These are phyloP conservation scores for Apiosordaria backusii DNA, from an alignment of 495 filamentous ascomycete species.

Conservation along the genomic window DNA sequence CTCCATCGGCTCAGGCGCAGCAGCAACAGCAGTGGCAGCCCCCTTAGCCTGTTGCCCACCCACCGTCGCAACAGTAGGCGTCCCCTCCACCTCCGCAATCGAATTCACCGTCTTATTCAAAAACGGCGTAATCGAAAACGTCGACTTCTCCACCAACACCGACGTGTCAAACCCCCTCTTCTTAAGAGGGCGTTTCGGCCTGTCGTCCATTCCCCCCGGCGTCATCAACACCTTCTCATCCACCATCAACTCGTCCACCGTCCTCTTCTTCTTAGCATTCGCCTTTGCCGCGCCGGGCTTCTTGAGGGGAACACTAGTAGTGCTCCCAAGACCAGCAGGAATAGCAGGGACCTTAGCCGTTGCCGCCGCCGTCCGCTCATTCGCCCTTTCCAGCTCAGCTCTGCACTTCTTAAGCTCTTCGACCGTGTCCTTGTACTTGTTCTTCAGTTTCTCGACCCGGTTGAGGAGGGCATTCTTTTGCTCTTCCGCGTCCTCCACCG, in stretches of 20 bases:
- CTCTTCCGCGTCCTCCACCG: constrained; percentile 48
- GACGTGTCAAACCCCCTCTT: constrained; percentile 53
- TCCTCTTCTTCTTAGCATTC: constrained; percentile 38
- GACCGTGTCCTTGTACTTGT: constrained; percentile 62
- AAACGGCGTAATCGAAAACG: constrained; percentile 90
- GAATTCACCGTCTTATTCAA: constrained; percentile 69
- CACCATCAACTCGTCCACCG: constrained; percentile 30
- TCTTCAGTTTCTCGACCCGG: constrained; percentile 62
- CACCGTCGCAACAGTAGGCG: constrained; percentile 4
- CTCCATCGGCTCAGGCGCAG: not conserved
- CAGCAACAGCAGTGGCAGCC: constrained; percentile 11
- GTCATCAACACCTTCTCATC: constrained; percentile 38
- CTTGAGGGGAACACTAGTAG: constrained; percentile 32
- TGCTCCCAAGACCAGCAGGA: not conserved
- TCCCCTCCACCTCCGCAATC: constrained; percentile 17
- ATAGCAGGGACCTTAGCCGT: constrained; percentile 18
- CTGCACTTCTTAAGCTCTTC: constrained; percentile 64
- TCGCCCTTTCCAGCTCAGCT: constrained; percentile 41
- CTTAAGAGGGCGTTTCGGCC: constrained; percentile 39
- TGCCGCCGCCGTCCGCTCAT: constrained; percentile 24
- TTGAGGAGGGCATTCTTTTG: constrained; percentile 59
- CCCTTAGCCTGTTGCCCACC: constrained; percentile 13
- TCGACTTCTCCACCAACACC: constrained; percentile 75
- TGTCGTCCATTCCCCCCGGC: constrained; percentile 33
- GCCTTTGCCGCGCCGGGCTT: constrained; percentile 34